Evolutionary conservation across 768 basidiomycete species (phyloP).

Genomic region (Fomitopsis serialis): DNA sequence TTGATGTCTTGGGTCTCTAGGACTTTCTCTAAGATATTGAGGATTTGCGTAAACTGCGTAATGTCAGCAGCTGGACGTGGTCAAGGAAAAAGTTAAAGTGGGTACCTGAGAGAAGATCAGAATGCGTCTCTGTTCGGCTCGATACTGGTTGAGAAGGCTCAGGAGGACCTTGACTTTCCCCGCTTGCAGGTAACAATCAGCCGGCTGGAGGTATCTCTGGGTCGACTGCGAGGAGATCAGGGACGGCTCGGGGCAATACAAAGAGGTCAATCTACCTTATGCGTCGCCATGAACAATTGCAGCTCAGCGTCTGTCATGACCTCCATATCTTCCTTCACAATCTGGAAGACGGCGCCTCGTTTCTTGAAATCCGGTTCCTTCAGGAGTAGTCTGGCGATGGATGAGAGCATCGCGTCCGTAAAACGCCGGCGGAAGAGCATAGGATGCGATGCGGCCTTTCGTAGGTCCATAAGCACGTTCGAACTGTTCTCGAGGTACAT

Average conservation of each 20-base stretch:
- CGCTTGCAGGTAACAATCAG: slow-evolving; percentile 75
- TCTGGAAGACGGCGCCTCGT: slow-evolving; percentile 70
- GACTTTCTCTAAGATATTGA: slow-evolving; percentile 87
- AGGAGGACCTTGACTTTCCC: slow-evolving; percentile 82
- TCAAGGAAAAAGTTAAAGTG: neutral
- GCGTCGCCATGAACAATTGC: slow-evolving; percentile 77
- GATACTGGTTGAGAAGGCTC: slow-evolving; percentile 64
- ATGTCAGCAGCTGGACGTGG: neutral
- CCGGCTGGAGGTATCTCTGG: slow-evolving; percentile 66
- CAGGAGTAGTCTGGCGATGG: slow-evolving; percentile 76
- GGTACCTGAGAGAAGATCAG: slow-evolving; percentile 92
- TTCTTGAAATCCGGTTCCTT: slow-evolving; percentile 92
- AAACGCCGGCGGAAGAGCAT: slow-evolving; percentile 90
- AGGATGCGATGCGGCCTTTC: slow-evolving; percentile 95
- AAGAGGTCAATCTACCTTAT: slow-evolving; percentile 56
- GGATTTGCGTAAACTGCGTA: slow-evolving; percentile 85
- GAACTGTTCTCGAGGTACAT: slow-evolving; percentile 75
- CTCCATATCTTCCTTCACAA: slow-evolving; percentile 95
- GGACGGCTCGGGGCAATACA: neutral
- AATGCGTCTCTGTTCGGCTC: slow-evolving; percentile 67
- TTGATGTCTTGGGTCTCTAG: slow-evolving; percentile 67
- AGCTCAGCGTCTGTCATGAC: slow-evolving; percentile 98
- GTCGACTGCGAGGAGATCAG: slow-evolving; percentile 42
- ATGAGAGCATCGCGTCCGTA: slow-evolving; percentile 66
- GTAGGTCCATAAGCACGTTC: slow-evolving; percentile 95